Evolutionary conservation across 257 asterid genomes (phyloP), one percentile per base, ranked within the genome.

Genomic region (Leptodermis oblonga): DNA sequence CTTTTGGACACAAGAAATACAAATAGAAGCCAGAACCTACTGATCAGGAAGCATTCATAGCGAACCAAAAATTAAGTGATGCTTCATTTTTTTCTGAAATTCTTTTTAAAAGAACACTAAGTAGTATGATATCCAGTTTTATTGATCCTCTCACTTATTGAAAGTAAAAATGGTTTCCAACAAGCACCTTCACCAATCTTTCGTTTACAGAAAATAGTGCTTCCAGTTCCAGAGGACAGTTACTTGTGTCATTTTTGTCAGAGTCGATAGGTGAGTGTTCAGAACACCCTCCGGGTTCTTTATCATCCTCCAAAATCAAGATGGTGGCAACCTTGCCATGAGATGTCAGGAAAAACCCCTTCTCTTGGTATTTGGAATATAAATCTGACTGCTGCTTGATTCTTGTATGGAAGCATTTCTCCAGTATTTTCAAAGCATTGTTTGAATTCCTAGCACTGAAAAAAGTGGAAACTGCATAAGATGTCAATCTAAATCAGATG

Each of bases 291-390:
- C 65, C 73, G 31, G 70, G 70, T 58, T 75, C 74, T 60, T 76
- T 73, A 33, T 60, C 33, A 25, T 80, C 89, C 39, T 79, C 82
- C 80, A 86, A 77, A 34, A 82, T 71, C 73, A 90, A 65, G 77
- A 87, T 76, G 34, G 77, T 63, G 7, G 92, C 96, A 70, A 80
- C 86, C 83, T 93, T 88, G 36, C 99, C 99, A 68, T 67, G 75
- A 68, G 87, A 77, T 62, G 76, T 74, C 76, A 93, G 84, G 81
- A 51, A 48, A 56, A 59, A 73, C 51, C 97, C 96, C 67, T 74
- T 84, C 69, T 73, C 74, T 76, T 78, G 86, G 78, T 87, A 78
- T 77, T 76, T 71, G 70, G 39, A 14, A 81, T 54, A 76, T 55
- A 70, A 67, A 65, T 80, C 81, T 7, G 85, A 74, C 60, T 69